Evolutionary conservation across 805 yeast genomes (phyloP), one percentile per base, ranked within the genome.

Genomic region (Debaryomyces hansenii): DNA sequence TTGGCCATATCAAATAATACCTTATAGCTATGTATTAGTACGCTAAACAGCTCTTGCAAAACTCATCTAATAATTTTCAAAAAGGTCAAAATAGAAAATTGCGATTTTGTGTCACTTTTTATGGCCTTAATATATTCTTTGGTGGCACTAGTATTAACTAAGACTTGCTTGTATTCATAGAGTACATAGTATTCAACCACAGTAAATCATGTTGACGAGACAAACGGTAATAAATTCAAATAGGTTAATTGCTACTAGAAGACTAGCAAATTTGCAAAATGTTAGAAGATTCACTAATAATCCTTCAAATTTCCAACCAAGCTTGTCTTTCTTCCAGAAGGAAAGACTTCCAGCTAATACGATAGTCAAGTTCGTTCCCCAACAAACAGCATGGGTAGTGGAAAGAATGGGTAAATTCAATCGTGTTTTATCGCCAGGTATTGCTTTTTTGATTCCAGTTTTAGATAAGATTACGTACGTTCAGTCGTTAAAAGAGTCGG

Each of bases 331-430:
- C 59, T 84, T 84, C 64, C 88, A 83, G 60, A 75, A 74, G 42
- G 80, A 79, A 41, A 70, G 77, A 46, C 66, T 85, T 44, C 95
- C 95, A n/a, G 70, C 89, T 14, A 87, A 87, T 64, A 87, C 94
- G 2, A 64, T 86, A 4, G 65, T 87, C 34, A 73, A 87, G 55
- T 88, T 88, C 62, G 96, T 88, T 12, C 96, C 96, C 1, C 96
- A 89, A 63, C 95, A 88, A 65, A 84, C 88, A 16, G 96, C 96
- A 2, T 88, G 94, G 90, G 81, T 88, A 15, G 96, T 88, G 15
- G 96, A 88, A 65, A 74, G 96, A 51, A 88, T 88, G 96, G 96
- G 96, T 28, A 85, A 85, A 61, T 88, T 87, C 71, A 77, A 83
- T 62, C 67, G 76, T 12, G 67, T 71, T 33, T 73, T 89, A 49